Percentiles rank a stretch among this genome's conserved stretches.
Conservation (phyloP, 169 alveolate species). For the Cryptosporidium viatorum region DNA sequence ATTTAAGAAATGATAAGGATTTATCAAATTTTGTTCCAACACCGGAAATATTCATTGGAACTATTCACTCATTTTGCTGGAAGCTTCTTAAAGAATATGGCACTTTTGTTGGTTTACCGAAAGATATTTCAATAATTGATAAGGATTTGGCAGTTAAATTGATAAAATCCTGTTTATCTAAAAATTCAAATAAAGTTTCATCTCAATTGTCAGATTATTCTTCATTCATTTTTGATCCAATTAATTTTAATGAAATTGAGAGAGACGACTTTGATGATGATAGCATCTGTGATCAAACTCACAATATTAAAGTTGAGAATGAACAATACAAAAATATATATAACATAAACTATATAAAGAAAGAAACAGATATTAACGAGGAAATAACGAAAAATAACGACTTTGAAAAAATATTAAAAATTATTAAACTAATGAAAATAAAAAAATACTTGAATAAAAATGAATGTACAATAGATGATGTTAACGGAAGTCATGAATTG, state of each 20-base stretch:
- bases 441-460: constrained; percentile 13
- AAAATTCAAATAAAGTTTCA: background rate
- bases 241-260: constrained; percentile 9
- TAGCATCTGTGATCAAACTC: background rate
- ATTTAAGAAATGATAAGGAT: background rate
- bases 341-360: background rate
- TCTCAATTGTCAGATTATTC: constrained; percentile 17
- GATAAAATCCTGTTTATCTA: constrained; percentile 29
- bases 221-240: background rate
- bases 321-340: background rate
- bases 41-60: constrained; percentile 76
- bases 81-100: constrained; percentile 74
- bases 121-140: constrained; percentile 28
- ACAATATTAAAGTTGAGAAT: background rate
- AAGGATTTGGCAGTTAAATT: constrained; percentile 32
- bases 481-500: constrained; percentile 45
- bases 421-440: constrained; percentile 26
- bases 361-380: background rate
- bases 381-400: constrained; percentile 24
- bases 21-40: background rate
- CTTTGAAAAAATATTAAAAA: constrained; percentile 30
- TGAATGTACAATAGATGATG: constrained; percentile 45
- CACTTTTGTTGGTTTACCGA: constrained; percentile 70
- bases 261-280: constrained; percentile 56
- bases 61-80: constrained; percentile 80